Conservation (phyloP, 2,329 filamentous ascomycete genomes). For the Amauroascus niger region DNA sequence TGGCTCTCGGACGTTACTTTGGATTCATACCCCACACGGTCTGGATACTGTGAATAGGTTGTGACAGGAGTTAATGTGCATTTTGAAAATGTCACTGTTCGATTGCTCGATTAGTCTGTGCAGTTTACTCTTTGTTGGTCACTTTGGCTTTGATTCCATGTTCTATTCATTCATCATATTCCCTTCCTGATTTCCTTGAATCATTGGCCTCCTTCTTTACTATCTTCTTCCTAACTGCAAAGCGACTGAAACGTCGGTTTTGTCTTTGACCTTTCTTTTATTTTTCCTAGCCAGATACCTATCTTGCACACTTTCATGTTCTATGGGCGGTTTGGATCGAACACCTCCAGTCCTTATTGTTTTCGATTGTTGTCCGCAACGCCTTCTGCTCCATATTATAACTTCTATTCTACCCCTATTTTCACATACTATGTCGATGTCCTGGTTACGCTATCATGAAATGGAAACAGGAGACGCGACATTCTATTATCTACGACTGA, state of each 20-base stretch:
- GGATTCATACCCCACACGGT: background rate
- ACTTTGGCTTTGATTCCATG: background rate
- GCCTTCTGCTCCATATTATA: background rate
- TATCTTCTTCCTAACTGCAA: background rate
- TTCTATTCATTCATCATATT: background rate
- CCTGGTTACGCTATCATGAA: slow-evolving; percentile 4
- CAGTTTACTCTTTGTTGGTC: background rate
- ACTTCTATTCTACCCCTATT: background rate
- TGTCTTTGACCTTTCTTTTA: background rate
- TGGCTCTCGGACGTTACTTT: background rate
- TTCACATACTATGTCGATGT: background rate
- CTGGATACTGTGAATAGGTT: slow-evolving; percentile 6
- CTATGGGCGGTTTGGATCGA: background rate
- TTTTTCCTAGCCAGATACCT: background rate
- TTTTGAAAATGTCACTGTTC: background rate
- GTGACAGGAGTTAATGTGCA: slow-evolving; percentile 4
- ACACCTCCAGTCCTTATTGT: background rate
- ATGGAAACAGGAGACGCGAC: background rate
- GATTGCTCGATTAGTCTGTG: background rate
- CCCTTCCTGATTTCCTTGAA: background rate
- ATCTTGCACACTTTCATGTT: background rate
- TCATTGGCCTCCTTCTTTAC: too few relatives aligned
- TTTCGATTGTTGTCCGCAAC: background rate
- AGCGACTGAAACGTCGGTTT: too few relatives aligned
- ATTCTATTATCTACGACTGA: background rate